Percentiles rank a stretch among this genome's conserved stretches.
phyloP scores from a whole-genome alignment of 2,329 filamentous ascomycete genomes.

The Alternaria viburni region DNA sequence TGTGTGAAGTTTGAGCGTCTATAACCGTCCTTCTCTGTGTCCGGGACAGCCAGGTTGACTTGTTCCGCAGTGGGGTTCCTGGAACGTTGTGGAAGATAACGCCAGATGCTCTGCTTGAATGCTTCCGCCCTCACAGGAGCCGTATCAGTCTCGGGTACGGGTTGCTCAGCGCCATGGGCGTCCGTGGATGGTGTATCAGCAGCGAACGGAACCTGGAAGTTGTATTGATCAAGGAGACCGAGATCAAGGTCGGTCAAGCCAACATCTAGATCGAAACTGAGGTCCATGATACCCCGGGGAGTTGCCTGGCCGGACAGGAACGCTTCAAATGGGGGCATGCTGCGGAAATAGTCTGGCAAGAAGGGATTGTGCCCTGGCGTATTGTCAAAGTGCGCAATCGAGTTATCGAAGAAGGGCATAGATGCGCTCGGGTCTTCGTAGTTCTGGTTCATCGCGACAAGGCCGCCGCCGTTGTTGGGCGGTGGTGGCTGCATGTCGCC shows the following conservation, averaged over 20 bases:
- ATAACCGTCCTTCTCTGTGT: conserved; percentile 37
- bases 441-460: conserved; percentile 8
- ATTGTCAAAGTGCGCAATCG: conserved; percentile 19
- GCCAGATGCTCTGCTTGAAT: conserved; percentile 55
- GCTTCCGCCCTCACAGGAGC: conserved; percentile 36
- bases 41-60: conserved; percentile 49
- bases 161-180: conserved; percentile 21
- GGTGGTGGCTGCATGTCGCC: conserved; percentile 11
- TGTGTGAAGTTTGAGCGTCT: conserved; percentile 42
- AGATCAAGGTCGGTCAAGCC: conserved; percentile 55
- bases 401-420: conserved; percentile 22
- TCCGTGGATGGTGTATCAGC: conserved; percentile 34
- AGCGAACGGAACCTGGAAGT: conserved; percentile 53
- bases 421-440: conserved; percentile 11
- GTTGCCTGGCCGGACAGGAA: conserved; percentile 49
- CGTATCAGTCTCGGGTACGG: conserved; percentile 24
- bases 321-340: conserved; percentile 37
- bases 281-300: conserved; percentile 54
- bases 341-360: conserved; percentile 38
- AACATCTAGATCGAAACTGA: conserved; percentile 54
- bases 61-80: conserved; percentile 38
- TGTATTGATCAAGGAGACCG: conserved; percentile 54
- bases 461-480: conserved; percentile 1
- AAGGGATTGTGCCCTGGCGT: conserved; percentile 25
- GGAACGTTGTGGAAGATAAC: conserved; percentile 48